Evolutionary conservation across 2,329 filamentous ascomycete species (phyloP), one percentile per base, ranked within the genome.

Genomic region (Hirsutella thompsonii): DNA sequence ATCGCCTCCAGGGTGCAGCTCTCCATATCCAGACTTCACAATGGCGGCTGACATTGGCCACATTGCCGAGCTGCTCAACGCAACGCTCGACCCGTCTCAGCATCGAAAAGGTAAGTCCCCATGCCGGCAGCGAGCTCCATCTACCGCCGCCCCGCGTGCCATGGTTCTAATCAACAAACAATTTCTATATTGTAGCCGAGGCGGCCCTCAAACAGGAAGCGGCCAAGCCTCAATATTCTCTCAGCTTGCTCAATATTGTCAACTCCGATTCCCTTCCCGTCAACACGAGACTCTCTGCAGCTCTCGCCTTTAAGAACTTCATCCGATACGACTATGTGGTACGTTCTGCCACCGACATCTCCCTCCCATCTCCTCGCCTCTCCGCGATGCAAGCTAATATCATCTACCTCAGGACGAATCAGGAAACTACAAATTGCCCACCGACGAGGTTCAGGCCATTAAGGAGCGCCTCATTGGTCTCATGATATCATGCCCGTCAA

Each of bases 291-390:
- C 79, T 98, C 34, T 79, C 90, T 6, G 86, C 84, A 54, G 86
- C 92, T 21, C 73, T 98, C 45, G 92, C 85, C 68, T 98, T 98
- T 76, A 98, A 98, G 67, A 98, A 98, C 69, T 94, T 94, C 62
- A 88, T 98, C 56, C 83, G 84, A 62, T 79, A 83, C 57, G 92
- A 88, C 69, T 98, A 93, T 78, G 85, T 87, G 52, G 79, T 82
- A 64, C 51, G 76, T 68, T 36, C 13, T 43, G 8, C 5, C 16
- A 11, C 37, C 20, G 35, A 33, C 11, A 18, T 29, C n/a, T 13
- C 18, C 18, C 11, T 10, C 5, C 5, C n/a, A n/a, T 26, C 23
- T 26, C 23, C 11, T 26, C 23, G 11, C 23, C 23, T 13, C 38
- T 36, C 46, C 20, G 28, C 39, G 39, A 34, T n/a, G 40, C 33